phyloP scores from a whole-genome alignment of 345 rosid species.

The Eucalyptus polyanthemos region DNA sequence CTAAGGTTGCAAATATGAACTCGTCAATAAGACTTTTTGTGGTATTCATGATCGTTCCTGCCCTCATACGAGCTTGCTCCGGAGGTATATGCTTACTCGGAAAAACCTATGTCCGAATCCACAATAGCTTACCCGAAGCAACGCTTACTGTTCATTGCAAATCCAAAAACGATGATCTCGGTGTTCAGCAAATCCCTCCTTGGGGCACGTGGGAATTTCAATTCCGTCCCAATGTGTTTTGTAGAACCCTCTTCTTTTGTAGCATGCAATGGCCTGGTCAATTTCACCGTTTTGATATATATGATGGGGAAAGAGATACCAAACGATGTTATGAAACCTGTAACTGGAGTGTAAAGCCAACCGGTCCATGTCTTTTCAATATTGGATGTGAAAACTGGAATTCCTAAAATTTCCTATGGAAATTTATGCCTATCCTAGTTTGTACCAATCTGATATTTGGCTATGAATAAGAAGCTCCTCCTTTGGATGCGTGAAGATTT shows the following conservation, averaged over 20 bases:
- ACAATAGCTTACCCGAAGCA: not conserved
- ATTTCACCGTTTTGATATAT: not conserved
- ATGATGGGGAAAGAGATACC: not conserved
- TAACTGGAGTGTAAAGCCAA: not conserved
- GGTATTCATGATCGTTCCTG: not conserved
- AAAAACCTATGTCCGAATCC: not conserved
- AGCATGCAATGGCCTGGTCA: not conserved
- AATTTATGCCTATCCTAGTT: not conserved
- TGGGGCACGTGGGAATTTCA: not conserved
- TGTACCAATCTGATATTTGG: not conserved
- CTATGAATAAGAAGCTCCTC: not conserved
- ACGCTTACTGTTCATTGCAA: not conserved
- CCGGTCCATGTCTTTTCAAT: not conserved
- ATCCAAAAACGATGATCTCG: not conserved
- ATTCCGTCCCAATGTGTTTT: not conserved
- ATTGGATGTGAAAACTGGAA: not conserved
- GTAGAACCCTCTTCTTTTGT: not conserved
- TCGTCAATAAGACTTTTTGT: not conserved
- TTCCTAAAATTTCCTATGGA: not conserved
- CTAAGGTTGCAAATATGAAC: not conserved
- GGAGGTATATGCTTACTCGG: not conserved
- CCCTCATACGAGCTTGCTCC: not conserved
- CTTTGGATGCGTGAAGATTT: not conserved
- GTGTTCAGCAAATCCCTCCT: not conserved
- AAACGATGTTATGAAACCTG: not conserved